These are phyloP conservation scores for Zygosaccharomyces pseudobailii DNA, from an alignment of 1,139 yeast genomes.

Conservation along the genomic window DNA sequence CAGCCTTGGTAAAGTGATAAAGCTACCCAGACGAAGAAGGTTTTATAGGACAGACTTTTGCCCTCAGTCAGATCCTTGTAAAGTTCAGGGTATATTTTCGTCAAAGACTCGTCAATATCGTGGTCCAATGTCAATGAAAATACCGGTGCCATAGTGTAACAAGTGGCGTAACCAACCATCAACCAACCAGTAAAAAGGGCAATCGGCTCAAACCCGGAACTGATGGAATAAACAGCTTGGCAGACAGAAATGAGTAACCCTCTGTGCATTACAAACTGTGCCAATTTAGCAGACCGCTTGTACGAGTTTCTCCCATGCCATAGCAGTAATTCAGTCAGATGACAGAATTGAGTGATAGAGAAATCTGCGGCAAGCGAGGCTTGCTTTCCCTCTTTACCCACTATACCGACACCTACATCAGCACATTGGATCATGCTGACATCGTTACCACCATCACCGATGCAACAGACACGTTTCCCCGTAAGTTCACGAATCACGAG, in stretches of 20 bases:
- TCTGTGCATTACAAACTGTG: constrained; percentile 94
- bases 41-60: constrained; percentile 73
- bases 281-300: constrained; percentile 88
- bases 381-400: constrained; percentile 97
- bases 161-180: constrained; percentile 97
- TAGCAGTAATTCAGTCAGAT: constrained; percentile 73
- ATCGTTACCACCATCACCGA: constrained; percentile 99
- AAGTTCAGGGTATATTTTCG: constrained; percentile 87
- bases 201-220: constrained; percentile 84
- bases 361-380: constrained; percentile 97
- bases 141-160: constrained; percentile 98
- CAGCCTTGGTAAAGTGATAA: constrained; percentile 86
- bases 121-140: constrained; percentile 87
- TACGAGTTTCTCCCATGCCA: constrained; percentile 99
- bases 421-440: constrained; percentile 99
- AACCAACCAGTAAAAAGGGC: constrained; percentile 95
- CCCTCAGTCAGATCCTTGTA: constrained; percentile 91
- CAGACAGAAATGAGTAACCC: constrained; percentile 94
- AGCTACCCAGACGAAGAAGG: constrained; percentile 88
- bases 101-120: constrained; percentile 86
- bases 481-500: constrained; percentile 69
- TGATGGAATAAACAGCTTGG: constrained; percentile 86
- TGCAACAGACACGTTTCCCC: constrained; percentile 89
- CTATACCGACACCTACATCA: constrained; percentile 98
- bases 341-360: constrained; percentile 87